These are phyloP conservation scores for Myrmaecium sp. DNA, from an alignment of 2,329 filamentous ascomycete species.

Conservation along the genomic window DNA sequence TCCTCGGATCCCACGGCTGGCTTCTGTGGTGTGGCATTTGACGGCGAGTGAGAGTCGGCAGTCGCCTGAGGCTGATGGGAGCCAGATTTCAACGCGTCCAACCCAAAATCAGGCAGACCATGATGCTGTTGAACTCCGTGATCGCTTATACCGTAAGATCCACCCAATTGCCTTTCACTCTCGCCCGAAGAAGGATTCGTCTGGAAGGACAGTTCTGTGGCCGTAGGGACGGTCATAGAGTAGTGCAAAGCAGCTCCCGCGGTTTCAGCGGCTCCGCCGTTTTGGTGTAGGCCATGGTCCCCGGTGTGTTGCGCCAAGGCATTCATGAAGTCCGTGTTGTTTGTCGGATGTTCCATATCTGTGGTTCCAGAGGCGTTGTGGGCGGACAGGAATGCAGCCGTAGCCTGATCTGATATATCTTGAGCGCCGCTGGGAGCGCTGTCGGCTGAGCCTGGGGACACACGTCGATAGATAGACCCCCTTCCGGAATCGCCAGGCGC, in stretches of 20 bases:
- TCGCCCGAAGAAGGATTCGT: constrained; percentile 26
- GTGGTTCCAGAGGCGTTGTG: constrained; percentile 21
- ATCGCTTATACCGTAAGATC: constrained; percentile 27
- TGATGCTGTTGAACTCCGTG: constrained; percentile 16
- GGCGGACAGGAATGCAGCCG: constrained; percentile 21
- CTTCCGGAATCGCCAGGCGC: constrained; percentile 11
- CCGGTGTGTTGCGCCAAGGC: constrained; percentile 14
- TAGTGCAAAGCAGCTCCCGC: constrained; percentile 41
- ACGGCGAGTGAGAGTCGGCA: not conserved
- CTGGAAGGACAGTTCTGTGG: constrained; percentile 36
- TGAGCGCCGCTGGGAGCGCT: constrained; percentile 11
- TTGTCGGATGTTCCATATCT: constrained; percentile 21
- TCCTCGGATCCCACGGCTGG: constrained; percentile 89
- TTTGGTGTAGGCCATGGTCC: constrained; percentile 25
- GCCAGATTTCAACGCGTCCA: constrained; percentile 34
- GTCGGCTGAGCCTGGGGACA: constrained; percentile 9
- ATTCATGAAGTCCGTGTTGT: constrained; percentile 15
- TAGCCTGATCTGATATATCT: constrained; percentile 20
- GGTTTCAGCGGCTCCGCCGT: constrained; percentile 39
- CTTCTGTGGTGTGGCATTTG: constrained; percentile 36
- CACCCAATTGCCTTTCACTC: constrained; percentile 16
- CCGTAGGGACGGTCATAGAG: constrained; percentile 39
- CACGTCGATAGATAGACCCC: constrained; percentile 4
- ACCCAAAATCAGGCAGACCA: constrained; percentile 23
- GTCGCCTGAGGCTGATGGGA: constrained; percentile 11